phyloP scores from a whole-genome alignment of 495 filamentous ascomycete species.

The Sporormia fimetaria region DNA sequence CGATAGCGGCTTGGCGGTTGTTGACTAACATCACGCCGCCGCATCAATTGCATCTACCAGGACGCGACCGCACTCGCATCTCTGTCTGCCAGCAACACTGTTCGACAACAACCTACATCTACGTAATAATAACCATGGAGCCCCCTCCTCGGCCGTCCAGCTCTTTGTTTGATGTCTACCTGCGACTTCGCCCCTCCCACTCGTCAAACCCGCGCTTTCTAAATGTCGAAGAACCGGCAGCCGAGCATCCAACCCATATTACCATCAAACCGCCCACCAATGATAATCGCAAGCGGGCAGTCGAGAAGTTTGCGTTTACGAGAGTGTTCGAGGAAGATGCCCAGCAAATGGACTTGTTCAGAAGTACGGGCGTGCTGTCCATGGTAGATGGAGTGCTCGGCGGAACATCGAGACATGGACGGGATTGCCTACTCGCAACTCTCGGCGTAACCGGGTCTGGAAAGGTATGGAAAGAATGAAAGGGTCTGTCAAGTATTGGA shows the following conservation, averaged over 20 bases:
- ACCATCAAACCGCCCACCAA: conserved; percentile 76
- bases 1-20: conserved; percentile 11
- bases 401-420: conserved; percentile 53
- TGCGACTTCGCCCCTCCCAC: conserved; percentile 71
- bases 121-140: conserved; percentile 24
- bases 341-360: conserved; percentile 75
- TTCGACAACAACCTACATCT: neutral
- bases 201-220: conserved; percentile 48
- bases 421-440: conserved; percentile 85
- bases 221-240: conserved; percentile 50
- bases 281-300: conserved; percentile 58
- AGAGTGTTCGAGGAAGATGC: conserved; percentile 81
- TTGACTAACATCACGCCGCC: conserved; percentile 9
- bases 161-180: conserved; percentile 81
- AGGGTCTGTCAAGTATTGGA: conserved; percentile 6
- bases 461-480: conserved; percentile 50
- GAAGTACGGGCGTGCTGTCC: conserved; percentile 62
- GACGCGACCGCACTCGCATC: neutral
- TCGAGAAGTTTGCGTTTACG: conserved; percentile 93
- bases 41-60: neutral
- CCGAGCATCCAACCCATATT: conserved; percentile 59
- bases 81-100: neutral
- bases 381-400: conserved; percentile 71
- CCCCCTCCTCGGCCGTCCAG: conserved; percentile 35
- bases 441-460: conserved; percentile 91